Conservation (phyloP, 805 yeast species). For the Saccharomyces kudriavzevii region DNA sequence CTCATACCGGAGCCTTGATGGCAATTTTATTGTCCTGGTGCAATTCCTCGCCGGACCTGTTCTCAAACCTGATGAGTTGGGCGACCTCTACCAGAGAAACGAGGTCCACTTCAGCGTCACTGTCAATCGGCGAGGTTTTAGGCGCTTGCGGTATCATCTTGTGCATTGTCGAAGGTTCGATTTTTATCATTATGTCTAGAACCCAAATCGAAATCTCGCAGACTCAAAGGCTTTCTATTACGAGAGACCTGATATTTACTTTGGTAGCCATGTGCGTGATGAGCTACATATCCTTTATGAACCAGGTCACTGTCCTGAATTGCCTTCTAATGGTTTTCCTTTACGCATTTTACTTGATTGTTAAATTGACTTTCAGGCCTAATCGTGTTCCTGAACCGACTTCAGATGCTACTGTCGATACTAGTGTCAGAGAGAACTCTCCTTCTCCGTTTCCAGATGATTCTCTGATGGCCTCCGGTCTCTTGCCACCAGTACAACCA, state of each 20-base stretch:
- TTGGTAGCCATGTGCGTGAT: constrained; percentile 19
- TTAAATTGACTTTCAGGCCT: constrained; percentile 10
- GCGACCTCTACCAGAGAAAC: constrained; percentile 6
- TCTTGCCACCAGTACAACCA: background rate
- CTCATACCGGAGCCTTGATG: constrained; percentile 20
- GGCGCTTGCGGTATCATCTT: constrained; percentile 33
- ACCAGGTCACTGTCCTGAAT: constrained; percentile 20
- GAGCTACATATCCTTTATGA: constrained; percentile 17
- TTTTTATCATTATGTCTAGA: constrained; percentile 24
- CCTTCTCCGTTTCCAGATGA: background rate
- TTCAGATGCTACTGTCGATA: constrained; percentile 1
- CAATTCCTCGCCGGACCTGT: constrained; percentile 32
- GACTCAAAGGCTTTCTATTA: constrained; percentile 13
- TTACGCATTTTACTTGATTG: constrained; percentile 17
- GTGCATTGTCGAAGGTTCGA: constrained; percentile 30
- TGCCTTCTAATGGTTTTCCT: constrained; percentile 23
- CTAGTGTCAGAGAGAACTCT: background rate
- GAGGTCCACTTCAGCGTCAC: constrained; percentile 9
- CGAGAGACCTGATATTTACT: constrained; percentile 24
- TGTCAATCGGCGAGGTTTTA: constrained; percentile 31
- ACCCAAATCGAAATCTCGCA: constrained; percentile 11
- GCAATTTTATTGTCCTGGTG: constrained; percentile 32
- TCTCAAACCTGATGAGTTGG: constrained; percentile 32
- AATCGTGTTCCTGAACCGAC: background rate
- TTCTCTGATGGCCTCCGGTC: background rate